Base-by-base conservation (phyloP, 2,329 filamentous ascomycete genomes). In the Didymella segeticola region DNA sequence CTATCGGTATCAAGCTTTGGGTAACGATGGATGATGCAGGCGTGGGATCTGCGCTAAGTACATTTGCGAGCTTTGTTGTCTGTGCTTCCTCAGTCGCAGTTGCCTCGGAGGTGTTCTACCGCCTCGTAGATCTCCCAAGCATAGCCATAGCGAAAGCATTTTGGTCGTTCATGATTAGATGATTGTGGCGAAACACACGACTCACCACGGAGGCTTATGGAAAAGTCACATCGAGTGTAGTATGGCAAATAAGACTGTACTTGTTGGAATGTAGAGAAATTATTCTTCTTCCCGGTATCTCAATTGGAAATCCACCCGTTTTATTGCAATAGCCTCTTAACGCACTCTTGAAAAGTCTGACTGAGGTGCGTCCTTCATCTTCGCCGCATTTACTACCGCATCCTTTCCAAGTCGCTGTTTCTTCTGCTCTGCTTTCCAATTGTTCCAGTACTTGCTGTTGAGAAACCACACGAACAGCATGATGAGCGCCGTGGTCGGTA, bases 1-100 rank as follows among this genome's bases (percentile, higher is more conserved):
- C 72, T 1, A 68, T 70, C 11, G 77, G 77, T 39, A 77, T 80
- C 62, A 75, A 74, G 45, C 53, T 74, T 3, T 77, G 88, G 84
- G 29, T 67, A 37, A 53, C 62, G 39, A 56, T 71, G 47, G 54
- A 63, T 43, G 31, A 36, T 15, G 23, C 53, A 6, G 62, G 66
- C 6, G 50, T 46, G 26, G 53, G 47, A 23, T 49, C 42, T 15
- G 45, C 54, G 12, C 17, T 58, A 7, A 61, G 58, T 17, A 63
- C 61, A 0, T 56, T 71, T 12, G 58, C 62, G 19, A 66, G 63
- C 48, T 62, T 73, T 30, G 29, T 66, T 10, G 60, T 64, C 5
- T 71, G 67, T 27, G 51, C 65, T 17, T 58, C 68, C 5, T 33
- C 57, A 12, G 51, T 61, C 4, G 58, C 50, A 1, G 2, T 69